These are phyloP conservation scores for Solanum okadae DNA, from an alignment of 257 asterid species.

Conservation along the genomic window DNA sequence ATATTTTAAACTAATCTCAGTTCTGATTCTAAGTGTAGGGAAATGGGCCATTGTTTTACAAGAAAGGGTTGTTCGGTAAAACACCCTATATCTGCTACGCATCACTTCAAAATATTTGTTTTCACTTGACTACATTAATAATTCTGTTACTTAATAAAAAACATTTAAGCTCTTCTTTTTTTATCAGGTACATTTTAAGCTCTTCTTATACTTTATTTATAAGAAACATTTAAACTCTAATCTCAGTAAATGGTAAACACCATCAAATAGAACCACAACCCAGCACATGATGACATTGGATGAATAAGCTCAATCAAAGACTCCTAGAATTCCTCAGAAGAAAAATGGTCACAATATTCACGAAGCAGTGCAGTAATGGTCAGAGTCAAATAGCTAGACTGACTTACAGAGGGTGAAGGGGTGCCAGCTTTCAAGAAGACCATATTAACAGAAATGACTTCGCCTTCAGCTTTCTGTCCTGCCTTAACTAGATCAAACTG, in stretches of 20 bases:
- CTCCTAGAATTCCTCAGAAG: neutral
- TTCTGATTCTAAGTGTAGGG: neutral
- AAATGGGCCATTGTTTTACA: neutral
- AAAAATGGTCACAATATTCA: neutral
- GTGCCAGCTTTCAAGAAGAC: slow-evolving; percentile 91
- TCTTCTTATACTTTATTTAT: neutral
- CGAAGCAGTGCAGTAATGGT: neutral
- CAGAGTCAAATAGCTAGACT: neutral
- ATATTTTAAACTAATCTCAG: neutral
- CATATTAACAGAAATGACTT: slow-evolving; percentile 82
- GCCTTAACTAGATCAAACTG: slow-evolving; percentile 86
- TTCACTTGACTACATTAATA: neutral
- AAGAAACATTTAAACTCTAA: neutral
- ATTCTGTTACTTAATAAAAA: neutral
- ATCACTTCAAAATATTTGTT: neutral
- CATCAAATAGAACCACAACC: neutral
- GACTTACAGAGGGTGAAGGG: slow-evolving; percentile 70
- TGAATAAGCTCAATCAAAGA: neutral
- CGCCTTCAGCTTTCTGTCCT: slow-evolving; percentile 77
- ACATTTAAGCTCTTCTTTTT: neutral
- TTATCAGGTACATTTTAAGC: neutral
- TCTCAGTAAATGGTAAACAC: neutral
- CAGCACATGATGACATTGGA: neutral
- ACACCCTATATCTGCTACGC: neutral
- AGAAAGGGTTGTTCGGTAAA: neutral